Conservation (phyloP, 345 rosid species). For the Bruguiera parviflora region DNA sequence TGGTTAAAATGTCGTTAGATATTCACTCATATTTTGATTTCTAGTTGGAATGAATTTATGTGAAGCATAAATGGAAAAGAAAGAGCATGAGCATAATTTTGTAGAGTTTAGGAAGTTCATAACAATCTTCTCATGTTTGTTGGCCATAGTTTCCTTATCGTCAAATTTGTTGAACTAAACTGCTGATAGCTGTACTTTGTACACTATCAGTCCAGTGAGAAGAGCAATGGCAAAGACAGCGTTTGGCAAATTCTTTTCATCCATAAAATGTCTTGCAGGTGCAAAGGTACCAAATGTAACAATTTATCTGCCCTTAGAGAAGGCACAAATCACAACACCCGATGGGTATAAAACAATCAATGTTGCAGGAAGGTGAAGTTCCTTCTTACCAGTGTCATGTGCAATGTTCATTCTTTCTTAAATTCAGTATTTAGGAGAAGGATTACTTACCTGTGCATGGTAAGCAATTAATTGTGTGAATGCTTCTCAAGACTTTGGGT, state of each 20-base stretch:
- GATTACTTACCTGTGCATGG: not conserved
- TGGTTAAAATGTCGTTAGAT: constrained; percentile 16
- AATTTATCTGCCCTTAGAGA: constrained; percentile 55
- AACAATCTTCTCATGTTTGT: not conserved
- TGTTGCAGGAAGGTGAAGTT: constrained; percentile 1
- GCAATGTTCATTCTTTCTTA: not conserved
- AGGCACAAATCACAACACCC: not conserved
- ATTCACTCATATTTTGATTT: no score
- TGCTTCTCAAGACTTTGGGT: no score
- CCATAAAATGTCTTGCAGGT: constrained; percentile 38
- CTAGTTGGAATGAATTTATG: not conserved
- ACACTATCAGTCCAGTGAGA: no score
- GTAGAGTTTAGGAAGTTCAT: not conserved
- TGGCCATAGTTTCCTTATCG: no score
- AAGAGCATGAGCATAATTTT: not conserved
- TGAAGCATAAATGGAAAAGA: not conserved
- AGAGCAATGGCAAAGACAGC: no score
- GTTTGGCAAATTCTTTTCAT: not conserved
- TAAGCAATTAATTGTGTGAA: no score
- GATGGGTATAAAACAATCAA: not conserved
- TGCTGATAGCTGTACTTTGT: not conserved
- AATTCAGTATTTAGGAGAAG: not conserved
- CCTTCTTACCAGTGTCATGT: not conserved
- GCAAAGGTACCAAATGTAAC: constrained; percentile 71
- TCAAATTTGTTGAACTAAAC: not conserved